A percentile compares a stretch with the other conserved stretches of the same genome.
phyloP scores from a whole-genome alignment of 768 basidiomycete genomes.

The Termitomyces sp. region DNA sequence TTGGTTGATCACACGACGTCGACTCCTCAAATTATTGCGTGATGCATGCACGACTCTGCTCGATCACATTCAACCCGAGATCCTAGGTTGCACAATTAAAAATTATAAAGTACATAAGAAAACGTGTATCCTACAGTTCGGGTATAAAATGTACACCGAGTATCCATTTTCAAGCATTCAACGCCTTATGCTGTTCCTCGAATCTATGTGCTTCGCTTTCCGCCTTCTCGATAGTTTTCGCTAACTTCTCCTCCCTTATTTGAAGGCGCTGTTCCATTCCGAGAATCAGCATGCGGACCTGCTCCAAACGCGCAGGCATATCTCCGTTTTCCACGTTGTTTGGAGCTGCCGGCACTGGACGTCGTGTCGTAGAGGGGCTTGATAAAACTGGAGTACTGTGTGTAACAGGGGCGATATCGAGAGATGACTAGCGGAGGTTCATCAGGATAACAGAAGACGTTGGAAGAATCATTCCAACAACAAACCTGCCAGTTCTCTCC shows the following conservation, averaged over 20 bases:
- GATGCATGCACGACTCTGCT: background rate
- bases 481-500: slow-evolving; percentile 84
- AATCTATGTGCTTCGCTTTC: slow-evolving; percentile 14
- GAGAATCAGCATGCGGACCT: slow-evolving; percentile 17
- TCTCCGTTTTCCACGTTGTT: slow-evolving; percentile 4
- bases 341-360: slow-evolving; percentile 10
- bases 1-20: background rate
- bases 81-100: background rate
- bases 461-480: slow-evolving; percentile 9
- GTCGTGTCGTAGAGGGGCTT: slow-evolving; percentile 33
- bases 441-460: background rate
- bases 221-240: slow-evolving; percentile 14
- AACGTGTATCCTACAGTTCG: background rate
- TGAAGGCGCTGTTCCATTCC: slow-evolving; percentile 22
- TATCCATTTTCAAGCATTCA: background rate
- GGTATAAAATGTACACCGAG: background rate
- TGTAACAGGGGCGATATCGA: slow-evolving; percentile 27
- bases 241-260: slow-evolving; percentile 17
- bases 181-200: slow-evolving; percentile 10
- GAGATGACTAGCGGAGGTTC: slow-evolving; percentile 20
- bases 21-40: too few species aligned
- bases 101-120: background rate
- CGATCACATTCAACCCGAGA: background rate
- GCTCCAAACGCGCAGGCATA: slow-evolving; percentile 13
- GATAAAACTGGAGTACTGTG: slow-evolving; percentile 19